Conservation (phyloP, 805 yeast species). For the Lipomyces oligophaga region DNA sequence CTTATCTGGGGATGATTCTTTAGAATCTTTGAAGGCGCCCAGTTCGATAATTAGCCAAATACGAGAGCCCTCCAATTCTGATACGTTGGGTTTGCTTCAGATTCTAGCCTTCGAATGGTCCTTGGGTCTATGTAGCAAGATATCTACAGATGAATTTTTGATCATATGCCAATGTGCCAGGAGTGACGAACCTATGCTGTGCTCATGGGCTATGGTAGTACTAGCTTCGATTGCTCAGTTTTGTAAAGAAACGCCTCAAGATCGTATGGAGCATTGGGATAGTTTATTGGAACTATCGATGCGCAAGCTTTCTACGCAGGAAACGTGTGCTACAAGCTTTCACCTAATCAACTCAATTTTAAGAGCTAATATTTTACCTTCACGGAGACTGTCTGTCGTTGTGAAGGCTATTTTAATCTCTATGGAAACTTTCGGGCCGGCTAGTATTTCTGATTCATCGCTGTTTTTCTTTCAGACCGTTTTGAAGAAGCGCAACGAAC, state of each 20-base stretch:
- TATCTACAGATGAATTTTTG: too few relatives aligned
- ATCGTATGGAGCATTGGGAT: too few relatives aligned
- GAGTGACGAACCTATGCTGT: too few relatives aligned
- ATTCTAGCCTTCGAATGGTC: too few relatives aligned
- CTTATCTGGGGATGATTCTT: too few relatives aligned
- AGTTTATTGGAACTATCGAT: too few relatives aligned
- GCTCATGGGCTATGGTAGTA: slow-evolving; percentile 24
- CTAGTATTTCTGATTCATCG: slow-evolving; percentile 9
- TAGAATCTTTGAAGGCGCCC: too few relatives aligned
- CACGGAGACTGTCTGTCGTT: neutral
- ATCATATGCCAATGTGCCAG: too few relatives aligned
- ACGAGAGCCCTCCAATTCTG: neutral
- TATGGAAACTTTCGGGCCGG: slow-evolving; percentile 13
- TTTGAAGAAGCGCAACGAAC: neutral
- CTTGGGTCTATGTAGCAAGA: too few relatives aligned
- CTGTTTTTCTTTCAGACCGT: neutral
- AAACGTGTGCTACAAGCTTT: slow-evolving; percentile 14
- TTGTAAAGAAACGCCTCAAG: too few relatives aligned
- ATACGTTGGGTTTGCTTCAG: slow-evolving; percentile 7
- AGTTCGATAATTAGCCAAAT: neutral
- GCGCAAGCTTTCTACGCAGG: too few relatives aligned
- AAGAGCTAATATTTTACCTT: neutral
- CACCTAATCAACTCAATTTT: slow-evolving; percentile 9
- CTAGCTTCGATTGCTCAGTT: slow-evolving; percentile 8
- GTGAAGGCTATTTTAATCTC: slow-evolving; percentile 5